Conservation (phyloP, 2,329 filamentous ascomycete genomes). For the Metarhizium sp. region DNA sequence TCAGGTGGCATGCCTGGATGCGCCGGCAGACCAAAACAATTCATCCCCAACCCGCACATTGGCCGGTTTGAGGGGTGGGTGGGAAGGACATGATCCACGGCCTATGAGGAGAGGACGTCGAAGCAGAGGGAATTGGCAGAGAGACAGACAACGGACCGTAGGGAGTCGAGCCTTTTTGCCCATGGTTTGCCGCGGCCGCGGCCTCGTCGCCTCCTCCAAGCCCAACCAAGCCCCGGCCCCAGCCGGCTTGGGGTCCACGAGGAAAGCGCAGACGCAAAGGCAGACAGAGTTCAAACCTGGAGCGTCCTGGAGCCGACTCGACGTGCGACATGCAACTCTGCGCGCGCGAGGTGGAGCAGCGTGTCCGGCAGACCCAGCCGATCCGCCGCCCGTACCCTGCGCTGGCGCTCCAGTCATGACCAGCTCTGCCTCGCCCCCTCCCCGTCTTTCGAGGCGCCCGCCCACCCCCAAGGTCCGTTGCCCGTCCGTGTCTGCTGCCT, state of each 20-base stretch:
- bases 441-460: slow-evolving; percentile 5
- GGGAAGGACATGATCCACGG: neutral
- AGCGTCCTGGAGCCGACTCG: neutral
- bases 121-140: neutral
- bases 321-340: neutral
- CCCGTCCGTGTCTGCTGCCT: slow-evolving; percentile 7
- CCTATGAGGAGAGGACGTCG: neutral
- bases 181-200: neutral
- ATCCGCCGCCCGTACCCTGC: slow-evolving; percentile 8
- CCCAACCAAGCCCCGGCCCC: neutral
- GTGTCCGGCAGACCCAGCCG: slow-evolving; percentile 5
- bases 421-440: slow-evolving; percentile 1
- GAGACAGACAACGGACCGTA: neutral
- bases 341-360: neutral
- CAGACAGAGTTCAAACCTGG: too few relatives aligned
- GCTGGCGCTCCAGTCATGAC: neutral
- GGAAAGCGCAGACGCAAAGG: too few relatives aligned
- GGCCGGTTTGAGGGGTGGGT: slow-evolving; percentile 1
- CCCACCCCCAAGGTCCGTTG: slow-evolving; percentile 4
- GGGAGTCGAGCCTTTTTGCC: neutral
- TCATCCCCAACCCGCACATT: neutral
- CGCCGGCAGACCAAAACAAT: neutral
- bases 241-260: neutral
- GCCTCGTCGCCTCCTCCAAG: neutral
- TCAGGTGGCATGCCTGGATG: neutral